A percentile compares a stretch with the other conserved stretches of the same genome.
phyloP scores from a whole-genome alignment of 208 protist genomes.

The Leishmania martiniquensis region DNA sequence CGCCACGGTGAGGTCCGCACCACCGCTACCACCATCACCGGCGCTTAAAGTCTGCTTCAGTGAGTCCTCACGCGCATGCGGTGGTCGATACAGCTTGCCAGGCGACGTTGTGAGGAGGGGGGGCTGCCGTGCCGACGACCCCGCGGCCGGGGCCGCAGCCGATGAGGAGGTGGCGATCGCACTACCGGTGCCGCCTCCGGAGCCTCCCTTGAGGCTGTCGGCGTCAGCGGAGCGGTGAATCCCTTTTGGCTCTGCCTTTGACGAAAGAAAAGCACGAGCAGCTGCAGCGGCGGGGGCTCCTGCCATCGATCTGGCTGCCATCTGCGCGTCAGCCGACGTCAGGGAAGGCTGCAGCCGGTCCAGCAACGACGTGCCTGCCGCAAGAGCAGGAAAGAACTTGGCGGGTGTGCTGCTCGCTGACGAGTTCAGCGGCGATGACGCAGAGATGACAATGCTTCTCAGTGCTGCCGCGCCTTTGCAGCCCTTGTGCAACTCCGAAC shows the following conservation, averaged over 20 bases:
- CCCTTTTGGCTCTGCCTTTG: neutral
- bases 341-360: slow-evolving; percentile 12
- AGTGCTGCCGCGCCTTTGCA: neutral
- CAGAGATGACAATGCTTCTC: neutral
- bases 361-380: slow-evolving; percentile 17
- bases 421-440: neutral
- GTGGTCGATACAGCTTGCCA: slow-evolving; percentile 27
- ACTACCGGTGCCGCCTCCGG: neutral
- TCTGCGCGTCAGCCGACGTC: neutral
- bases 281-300: neutral
- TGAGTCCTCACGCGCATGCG: slow-evolving; percentile 25
- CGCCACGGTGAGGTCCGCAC: neutral
- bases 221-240: neutral
- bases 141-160: neutral
- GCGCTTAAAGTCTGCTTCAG: neutral
- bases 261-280: neutral
- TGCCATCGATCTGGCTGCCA: neutral
- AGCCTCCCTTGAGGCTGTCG: neutral
- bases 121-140: neutral
- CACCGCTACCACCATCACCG: neutral
- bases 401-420: neutral
- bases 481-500: neutral
- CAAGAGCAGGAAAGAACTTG: slow-evolving; percentile 5
- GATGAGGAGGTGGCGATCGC: neutral
- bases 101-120: neutral